phyloP scores from a whole-genome alignment of 768 basidiomycete genomes.

The Rhodotorula paludigena region DNA sequence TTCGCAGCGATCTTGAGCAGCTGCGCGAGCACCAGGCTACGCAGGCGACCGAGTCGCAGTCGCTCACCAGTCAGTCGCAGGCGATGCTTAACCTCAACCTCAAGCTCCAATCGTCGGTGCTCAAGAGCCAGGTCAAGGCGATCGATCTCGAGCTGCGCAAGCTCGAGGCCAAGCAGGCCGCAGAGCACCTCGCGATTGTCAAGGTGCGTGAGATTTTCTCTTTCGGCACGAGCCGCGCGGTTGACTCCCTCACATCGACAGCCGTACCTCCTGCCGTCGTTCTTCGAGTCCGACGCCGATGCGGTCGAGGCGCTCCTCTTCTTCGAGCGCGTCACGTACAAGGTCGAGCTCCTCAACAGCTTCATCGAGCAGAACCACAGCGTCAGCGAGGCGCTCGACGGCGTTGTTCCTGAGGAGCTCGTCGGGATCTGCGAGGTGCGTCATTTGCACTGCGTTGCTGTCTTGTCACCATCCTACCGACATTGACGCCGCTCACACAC shows the following conservation, averaged over 20 bases:
- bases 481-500: not conserved
- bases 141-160: slow-evolving; percentile 84
- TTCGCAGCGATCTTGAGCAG: slow-evolving; percentile 78
- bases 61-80: slow-evolving; percentile 79
- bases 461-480: not conserved
- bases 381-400: slow-evolving; percentile 77
- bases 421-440: slow-evolving; percentile 91
- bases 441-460: slow-evolving; percentile 1
- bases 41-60: slow-evolving; percentile 73
- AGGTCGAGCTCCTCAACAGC: slow-evolving; percentile 77
- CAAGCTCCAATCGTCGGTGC: slow-evolving; percentile 82
- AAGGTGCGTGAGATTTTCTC: slow-evolving; percentile 54
- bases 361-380: slow-evolving; percentile 77
- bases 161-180: slow-evolving; percentile 75
- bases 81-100: slow-evolving; percentile 91
- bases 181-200: slow-evolving; percentile 72
- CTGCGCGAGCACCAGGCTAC: slow-evolving; percentile 80
- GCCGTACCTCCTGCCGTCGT: slow-evolving; percentile 87
- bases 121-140: slow-evolving; percentile 81
- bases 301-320: slow-evolving; percentile 85
- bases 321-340: slow-evolving; percentile 81
- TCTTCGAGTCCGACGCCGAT: slow-evolving; percentile 80
- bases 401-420: slow-evolving; percentile 70
- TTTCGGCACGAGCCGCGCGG: not conserved
- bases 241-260: slow-evolving; percentile 41